Percentiles rank a stretch among this genome's conserved stretches.
Evolutionary conservation across 108 stramenopile species (phyloP).

Genomic region (Skeletonema potamos): DNA sequence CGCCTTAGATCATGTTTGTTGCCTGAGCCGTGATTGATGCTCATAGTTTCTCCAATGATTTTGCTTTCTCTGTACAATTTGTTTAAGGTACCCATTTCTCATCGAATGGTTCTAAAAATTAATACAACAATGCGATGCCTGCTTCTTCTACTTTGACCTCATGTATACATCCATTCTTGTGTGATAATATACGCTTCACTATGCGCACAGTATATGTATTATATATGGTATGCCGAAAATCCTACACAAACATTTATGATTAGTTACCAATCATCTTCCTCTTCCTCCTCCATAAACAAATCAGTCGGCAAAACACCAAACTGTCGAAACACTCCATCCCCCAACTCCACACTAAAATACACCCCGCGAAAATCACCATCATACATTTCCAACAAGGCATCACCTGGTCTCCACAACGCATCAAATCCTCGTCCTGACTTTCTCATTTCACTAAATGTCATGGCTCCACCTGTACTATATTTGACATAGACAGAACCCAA

Average conservation of each 20-base stretch:
- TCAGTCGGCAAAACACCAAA: conserved; percentile 55
- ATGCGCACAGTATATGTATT: too few relatives aligned
- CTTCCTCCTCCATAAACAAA: conserved; percentile 42
- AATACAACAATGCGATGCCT: too few relatives aligned
- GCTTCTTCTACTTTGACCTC: too few relatives aligned
- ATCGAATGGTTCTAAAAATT: too few relatives aligned
- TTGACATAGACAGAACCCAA: conserved; percentile 80
- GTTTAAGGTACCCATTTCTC: too few relatives aligned
- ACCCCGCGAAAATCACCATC: conserved; percentile 87
- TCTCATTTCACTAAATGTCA: conserved; percentile 76
- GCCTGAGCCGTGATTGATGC: too few relatives aligned
- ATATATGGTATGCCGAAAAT: too few relatives aligned
- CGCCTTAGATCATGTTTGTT: too few relatives aligned
- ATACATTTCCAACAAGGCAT: conserved; percentile 82
- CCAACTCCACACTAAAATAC: conserved; percentile 84
- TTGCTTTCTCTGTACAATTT: too few relatives aligned
- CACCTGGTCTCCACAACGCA: conserved; percentile 86
- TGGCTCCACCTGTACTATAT: conserved; percentile 82
- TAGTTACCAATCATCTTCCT: conserved; percentile 44
- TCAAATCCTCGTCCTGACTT: conserved; percentile 74
- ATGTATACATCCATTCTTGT: too few relatives aligned
- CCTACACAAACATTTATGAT: background rate
- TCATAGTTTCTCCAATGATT: too few relatives aligned
- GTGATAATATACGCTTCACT: too few relatives aligned
- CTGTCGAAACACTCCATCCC: conserved; percentile 81